A percentile compares a stretch with the other conserved stretches of the same genome.
Conservation (phyloP, 2,329 filamentous ascomycete genomes). For the Zalaria obscura region DNA sequence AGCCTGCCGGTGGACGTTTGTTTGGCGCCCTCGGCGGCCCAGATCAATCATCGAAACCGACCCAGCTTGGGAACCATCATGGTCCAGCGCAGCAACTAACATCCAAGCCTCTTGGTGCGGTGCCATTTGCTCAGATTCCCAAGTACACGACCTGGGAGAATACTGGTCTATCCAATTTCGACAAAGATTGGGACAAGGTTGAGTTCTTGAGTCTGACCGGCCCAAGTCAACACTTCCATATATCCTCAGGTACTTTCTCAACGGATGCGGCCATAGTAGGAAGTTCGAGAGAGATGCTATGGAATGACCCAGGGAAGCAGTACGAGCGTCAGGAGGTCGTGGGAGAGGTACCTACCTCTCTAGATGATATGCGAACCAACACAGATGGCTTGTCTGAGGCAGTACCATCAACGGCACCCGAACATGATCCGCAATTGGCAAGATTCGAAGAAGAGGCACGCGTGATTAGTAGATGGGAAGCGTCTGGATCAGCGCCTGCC, state of each 20-base stretch:
- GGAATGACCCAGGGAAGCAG: not conserved
- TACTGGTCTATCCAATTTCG: not conserved
- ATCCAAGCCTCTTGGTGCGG: not conserved
- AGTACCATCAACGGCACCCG: too few species aligned
- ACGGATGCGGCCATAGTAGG: conserved; percentile 16
- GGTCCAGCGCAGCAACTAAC: too few species aligned
- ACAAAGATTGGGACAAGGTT: not conserved
- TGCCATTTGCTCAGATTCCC: conserved; percentile 1
- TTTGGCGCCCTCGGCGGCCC: too few species aligned
- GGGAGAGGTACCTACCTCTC: not conserved
- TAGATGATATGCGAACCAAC: not conserved
- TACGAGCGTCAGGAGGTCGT: not conserved
- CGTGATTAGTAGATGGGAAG: too few species aligned
- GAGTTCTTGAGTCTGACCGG: conserved; percentile 20
- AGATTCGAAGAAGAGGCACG: not conserved
- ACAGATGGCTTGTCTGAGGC: too few species aligned
- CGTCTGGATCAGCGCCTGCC: too few species aligned
- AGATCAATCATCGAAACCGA: too few species aligned
- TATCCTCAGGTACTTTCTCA: conserved; percentile 29
- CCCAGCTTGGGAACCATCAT: too few species aligned
- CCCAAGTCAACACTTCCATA: conserved; percentile 24
- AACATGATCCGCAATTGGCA: not conserved
- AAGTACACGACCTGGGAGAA: not conserved
- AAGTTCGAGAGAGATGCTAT: not conserved
- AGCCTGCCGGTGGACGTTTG: too few species aligned